phyloP scores from a whole-genome alignment of 345 rosid species.

The Linum lewisii region DNA sequence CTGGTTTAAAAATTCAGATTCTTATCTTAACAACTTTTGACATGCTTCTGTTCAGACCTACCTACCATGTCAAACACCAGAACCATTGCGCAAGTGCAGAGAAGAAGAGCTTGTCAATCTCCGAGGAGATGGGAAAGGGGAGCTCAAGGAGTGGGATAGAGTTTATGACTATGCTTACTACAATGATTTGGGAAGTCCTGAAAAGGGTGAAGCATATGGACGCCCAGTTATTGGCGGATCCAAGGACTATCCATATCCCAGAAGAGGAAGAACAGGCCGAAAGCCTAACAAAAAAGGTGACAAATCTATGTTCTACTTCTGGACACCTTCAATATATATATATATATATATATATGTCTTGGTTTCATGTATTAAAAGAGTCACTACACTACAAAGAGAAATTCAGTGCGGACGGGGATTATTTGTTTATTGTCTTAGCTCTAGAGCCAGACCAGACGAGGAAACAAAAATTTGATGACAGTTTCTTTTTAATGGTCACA shows the following conservation, averaged over 20 bases:
- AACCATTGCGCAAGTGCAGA: conserved; percentile 45
- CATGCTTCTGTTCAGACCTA: conserved; percentile 39
- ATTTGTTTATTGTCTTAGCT: no score
- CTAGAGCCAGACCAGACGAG: no score
- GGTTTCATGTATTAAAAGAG: no score
- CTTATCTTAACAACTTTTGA: conserved; percentile 6
- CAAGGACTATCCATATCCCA: conserved; percentile 57
- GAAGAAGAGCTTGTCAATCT: conserved; percentile 59
- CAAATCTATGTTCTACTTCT: neutral
- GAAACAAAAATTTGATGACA: conserved; percentile 2
- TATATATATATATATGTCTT: no score
- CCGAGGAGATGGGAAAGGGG: conserved; percentile 52
- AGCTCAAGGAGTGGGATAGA: conserved; percentile 85
- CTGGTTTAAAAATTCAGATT: neutral
- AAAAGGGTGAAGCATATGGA: conserved; percentile 39
- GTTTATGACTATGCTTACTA: conserved; percentile 79
- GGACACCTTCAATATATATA: no score
- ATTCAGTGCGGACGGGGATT: no score
- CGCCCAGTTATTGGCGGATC: conserved; percentile 82
- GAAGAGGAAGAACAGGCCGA: conserved; percentile 82
- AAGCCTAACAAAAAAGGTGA: conserved; percentile 55
- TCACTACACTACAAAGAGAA: no score
- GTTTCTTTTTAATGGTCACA: conserved; percentile 7
- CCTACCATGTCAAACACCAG: conserved; percentile 80
- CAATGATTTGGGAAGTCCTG: conserved; percentile 80